Conservation (phyloP, 148 eudicot species). For the Arbutus unedo region DNA sequence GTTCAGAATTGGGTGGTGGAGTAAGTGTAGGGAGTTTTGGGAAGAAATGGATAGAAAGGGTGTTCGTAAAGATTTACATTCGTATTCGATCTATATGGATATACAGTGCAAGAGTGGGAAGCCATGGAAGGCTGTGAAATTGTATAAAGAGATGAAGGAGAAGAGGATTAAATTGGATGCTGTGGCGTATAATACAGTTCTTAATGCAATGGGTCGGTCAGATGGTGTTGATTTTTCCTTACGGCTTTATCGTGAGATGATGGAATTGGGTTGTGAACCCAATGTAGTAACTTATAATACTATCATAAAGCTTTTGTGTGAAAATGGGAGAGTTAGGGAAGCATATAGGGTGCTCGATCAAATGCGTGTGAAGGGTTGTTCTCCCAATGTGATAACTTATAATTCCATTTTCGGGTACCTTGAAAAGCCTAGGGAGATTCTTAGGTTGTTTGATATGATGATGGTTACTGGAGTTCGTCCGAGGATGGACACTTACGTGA, state of each 20-base stretch:
- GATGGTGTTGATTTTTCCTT: slow-evolving; percentile 87
- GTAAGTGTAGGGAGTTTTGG: slow-evolving; percentile 89
- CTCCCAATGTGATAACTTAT: slow-evolving; percentile 67
- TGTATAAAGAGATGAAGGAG: slow-evolving; percentile 86
- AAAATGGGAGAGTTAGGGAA: slow-evolving; percentile 68
- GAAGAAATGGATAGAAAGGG: slow-evolving; percentile 79
- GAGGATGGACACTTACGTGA: slow-evolving; percentile 74
- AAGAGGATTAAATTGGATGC: slow-evolving; percentile 79
- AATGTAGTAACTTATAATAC: slow-evolving; percentile 74
- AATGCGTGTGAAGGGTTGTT: slow-evolving; percentile 64
- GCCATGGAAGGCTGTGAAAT: slow-evolving; percentile 83
- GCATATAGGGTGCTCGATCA: slow-evolving; percentile 53
- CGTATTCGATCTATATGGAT: slow-evolving; percentile 92
- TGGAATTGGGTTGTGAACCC: slow-evolving; percentile 63
- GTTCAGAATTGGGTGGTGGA: slow-evolving; percentile 85
- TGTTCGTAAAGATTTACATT: slow-evolving; percentile 62
- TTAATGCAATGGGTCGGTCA: slow-evolving; percentile 62
- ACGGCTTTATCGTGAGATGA: slow-evolving; percentile 69
- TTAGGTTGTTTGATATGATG: slow-evolving; percentile 76
- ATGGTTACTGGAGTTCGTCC: slow-evolving; percentile 63
- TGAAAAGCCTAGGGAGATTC: slow-evolving; percentile 78
- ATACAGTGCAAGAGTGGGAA: slow-evolving; percentile 77
- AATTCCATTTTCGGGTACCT: slow-evolving; percentile 64
- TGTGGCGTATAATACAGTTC: slow-evolving; percentile 76
- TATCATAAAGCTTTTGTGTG: slow-evolving; percentile 78